Evolutionary conservation across 257 asterid genomes (phyloP), one percentile per base, ranked within the genome.

Genomic region (Forsythia suspensa): DNA sequence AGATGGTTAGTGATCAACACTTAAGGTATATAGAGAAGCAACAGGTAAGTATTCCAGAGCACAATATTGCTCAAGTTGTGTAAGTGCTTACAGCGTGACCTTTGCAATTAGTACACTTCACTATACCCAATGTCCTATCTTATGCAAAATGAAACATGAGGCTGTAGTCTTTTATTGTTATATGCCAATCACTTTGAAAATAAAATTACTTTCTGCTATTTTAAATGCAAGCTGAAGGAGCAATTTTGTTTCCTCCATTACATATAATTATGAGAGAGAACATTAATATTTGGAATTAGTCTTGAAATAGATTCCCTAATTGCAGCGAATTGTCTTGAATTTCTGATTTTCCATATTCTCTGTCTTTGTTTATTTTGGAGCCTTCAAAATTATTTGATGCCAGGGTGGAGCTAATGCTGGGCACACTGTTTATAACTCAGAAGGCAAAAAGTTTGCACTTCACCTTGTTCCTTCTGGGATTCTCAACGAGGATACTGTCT

Each of bases 381-480:
- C 70, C 74, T n/a, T 74, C 11, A 70, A 48, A 37, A 57, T 70
- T 66, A 69, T 85, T 69, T 67, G 66, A 38, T 85, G 55, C 41
- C 85, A 96, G 99, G 98, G 99, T 20, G 99, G 99, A 86, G 97
- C 99, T 71, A 96, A 96, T 88, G 99, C 97, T 63, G 98, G 99
- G 73, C 99, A 96, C 87, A 96, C 99, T 39, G 92, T 94, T 72
- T 96, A 94, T 85, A 92, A 96, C 74, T 85, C 98, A 13, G 98
- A 92, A 83, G 99, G 99, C 72, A 92, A 94, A 82, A 96, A 92
- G 80, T 96, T 96, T 85, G 95, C 98, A 0, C 97, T 96, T 61
- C 99, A 93, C 85, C 93, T 96, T 75, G 96, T 96, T 12, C 99
- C 99, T 71, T 96, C 97, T 0, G 99, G 99, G 43, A 96, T 96